A percentile compares a stretch with the other conserved stretches of the same genome.
phyloP scores from a whole-genome alignment of 306 rosid genomes.

The Vigna nakashimae region DNA sequence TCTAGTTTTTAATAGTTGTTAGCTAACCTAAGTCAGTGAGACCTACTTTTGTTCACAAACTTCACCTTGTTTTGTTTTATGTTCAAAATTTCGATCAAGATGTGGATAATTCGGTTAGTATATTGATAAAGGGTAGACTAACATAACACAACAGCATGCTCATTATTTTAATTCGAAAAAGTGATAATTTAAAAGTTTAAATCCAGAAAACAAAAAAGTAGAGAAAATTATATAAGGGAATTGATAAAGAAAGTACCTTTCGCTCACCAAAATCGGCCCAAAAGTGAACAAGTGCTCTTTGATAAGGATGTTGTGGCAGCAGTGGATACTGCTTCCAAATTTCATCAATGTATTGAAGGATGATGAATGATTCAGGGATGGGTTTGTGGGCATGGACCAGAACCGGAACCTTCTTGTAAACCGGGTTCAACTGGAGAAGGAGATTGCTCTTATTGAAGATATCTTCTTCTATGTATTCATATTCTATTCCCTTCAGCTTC shows the following conservation, averaged over 20 bases:
- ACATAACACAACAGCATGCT: not conserved
- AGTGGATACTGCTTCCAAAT: conserved; percentile 43
- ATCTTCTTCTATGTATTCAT: conserved; percentile 51
- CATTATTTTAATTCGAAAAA: not conserved
- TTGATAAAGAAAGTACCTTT: conserved; percentile 40
- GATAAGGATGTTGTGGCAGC: conserved; percentile 48
- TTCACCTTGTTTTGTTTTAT: not conserved
- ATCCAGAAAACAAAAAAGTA: no score
- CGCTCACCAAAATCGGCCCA: conserved; percentile 44
- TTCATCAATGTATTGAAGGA: conserved; percentile 49
- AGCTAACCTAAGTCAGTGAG: not conserved
- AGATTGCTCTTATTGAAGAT: conserved; percentile 45
- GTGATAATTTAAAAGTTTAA: not conserved
- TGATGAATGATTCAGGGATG: conserved; percentile 42
- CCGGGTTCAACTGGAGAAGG: conserved; percentile 49
- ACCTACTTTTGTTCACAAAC: not conserved
- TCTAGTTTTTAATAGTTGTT: no score
- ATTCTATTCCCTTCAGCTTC: conserved; percentile 41
- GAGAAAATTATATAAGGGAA: not conserved
- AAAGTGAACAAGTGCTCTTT: conserved; percentile 45
- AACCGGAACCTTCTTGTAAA: conserved; percentile 45
- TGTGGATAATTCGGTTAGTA: not conserved
- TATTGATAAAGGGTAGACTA: not conserved
- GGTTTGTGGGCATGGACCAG: conserved; percentile 18
- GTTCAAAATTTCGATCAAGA: not conserved